Conservation (phyloP, 139 green algal genomes). For the Micractinium conductrix region DNA sequence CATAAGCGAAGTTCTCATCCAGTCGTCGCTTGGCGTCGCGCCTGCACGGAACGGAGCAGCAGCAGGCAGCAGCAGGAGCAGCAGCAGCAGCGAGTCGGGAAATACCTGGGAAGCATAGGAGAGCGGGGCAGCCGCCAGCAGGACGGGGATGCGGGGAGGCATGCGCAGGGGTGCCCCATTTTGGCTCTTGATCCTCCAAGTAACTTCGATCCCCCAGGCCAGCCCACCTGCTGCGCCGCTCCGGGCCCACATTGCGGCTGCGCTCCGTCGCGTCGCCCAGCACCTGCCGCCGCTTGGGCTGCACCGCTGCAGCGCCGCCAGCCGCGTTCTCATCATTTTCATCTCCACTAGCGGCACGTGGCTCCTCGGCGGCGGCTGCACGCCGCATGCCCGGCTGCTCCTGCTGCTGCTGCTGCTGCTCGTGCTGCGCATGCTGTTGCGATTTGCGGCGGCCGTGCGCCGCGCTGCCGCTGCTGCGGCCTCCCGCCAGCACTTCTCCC, state of each 20-base stretch:
- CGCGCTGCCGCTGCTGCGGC: neutral
- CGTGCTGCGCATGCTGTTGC: too few relatives aligned
- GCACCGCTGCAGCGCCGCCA: neutral
- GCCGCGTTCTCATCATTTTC: slow-evolving; percentile 6
- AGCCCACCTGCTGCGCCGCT: slow-evolving; percentile 20
- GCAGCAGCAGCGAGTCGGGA: neutral
- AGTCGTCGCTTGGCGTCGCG: slow-evolving; percentile 1
- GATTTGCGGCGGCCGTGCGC: neutral
- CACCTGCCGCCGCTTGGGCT: slow-evolving; percentile 13
- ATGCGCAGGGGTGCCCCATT: neutral
- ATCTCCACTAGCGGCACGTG: neutral
- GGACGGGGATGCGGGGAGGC: neutral
- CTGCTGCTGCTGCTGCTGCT: neutral
- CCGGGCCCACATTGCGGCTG: slow-evolving; percentile 8
- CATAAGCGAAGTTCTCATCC: slow-evolving; percentile 8
- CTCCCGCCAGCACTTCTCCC: neutral
- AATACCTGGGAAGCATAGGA: too few relatives aligned
- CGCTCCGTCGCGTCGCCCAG: slow-evolving; percentile 11
- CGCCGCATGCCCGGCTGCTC: too few relatives aligned
- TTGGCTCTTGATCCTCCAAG: too few relatives aligned
- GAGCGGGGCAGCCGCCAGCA: neutral
- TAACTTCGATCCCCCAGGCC: neutral
- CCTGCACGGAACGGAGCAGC: neutral
- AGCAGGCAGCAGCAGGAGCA: neutral
- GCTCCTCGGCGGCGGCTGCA: neutral